Evolutionary conservation across 2,329 filamentous ascomycete genomes (phyloP).

Genomic region (Pseudogymnoascus sp.): DNA sequence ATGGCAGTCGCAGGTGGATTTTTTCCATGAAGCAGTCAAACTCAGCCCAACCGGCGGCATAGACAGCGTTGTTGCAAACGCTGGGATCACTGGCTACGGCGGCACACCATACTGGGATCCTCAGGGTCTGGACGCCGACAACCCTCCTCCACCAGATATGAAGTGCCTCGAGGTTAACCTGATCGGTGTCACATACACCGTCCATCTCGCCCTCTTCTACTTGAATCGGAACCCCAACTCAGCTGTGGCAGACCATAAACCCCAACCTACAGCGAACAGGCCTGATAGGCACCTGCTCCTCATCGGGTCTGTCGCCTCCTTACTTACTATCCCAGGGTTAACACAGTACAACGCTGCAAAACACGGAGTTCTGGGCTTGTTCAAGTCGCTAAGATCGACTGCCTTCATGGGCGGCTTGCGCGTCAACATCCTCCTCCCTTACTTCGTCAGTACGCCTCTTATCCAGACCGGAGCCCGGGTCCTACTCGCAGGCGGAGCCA

Average conservation of each 20-base stretch:
- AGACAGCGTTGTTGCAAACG: conserved; percentile 59
- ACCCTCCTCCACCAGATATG: conserved; percentile 43
- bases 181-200: conserved; percentile 56
- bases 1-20: conserved; percentile 55
- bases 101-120: conserved; percentile 37
- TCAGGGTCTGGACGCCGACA: conserved; percentile 35
- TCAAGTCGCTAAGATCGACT: conserved; percentile 48
- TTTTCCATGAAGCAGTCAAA: conserved; percentile 52
- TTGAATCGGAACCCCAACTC: conserved; percentile 43
- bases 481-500: conserved; percentile 48
- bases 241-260: conserved; percentile 25
- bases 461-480: conserved; percentile 39
- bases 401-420: conserved; percentile 45
- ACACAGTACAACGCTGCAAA: conserved; percentile 54
- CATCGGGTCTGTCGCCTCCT: conserved; percentile 53
- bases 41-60: conserved; percentile 48
- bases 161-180: conserved; percentile 54
- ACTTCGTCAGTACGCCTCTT: conserved; percentile 59
- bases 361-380: conserved; percentile 59
- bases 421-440: conserved; percentile 59
- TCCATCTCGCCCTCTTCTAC: conserved; percentile 55
- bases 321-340: conserved; percentile 38
- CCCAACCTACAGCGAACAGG: conserved; percentile 24
- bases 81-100: conserved; percentile 46
- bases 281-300: conserved; percentile 55